These are phyloP conservation scores for Tolypocladium guangdongense DNA, from an alignment of 2,329 filamentous ascomycete species.

Conservation along the genomic window DNA sequence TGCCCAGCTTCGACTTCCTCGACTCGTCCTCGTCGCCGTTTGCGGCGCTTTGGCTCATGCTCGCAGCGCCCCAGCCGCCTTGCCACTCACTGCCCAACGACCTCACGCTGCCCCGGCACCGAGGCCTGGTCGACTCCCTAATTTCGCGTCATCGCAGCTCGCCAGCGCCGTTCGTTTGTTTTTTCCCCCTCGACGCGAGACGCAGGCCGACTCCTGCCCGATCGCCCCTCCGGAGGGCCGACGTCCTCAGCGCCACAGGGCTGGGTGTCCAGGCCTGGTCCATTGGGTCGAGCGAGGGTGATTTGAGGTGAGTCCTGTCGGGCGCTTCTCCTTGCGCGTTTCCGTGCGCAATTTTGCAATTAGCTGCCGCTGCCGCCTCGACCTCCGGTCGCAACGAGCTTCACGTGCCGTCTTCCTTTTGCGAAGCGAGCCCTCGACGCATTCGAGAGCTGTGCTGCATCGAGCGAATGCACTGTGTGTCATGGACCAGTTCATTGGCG, in stretches of 20 bases:
- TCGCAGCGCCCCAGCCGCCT: conserved; percentile 1
- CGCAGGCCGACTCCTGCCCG: neutral
- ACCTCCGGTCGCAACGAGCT: neutral
- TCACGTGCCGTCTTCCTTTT: neutral
- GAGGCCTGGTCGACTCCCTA: conserved; percentile 2
- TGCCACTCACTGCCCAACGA: conserved; percentile 1
- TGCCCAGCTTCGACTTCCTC: conserved; percentile 3
- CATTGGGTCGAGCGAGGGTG: conserved; percentile 10
- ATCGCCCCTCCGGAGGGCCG: conserved; percentile 14
- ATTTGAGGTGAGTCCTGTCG: conserved; percentile 14
- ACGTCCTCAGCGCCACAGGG: conserved; percentile 14
- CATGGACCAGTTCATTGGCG: neutral
- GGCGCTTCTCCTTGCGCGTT: neutral
- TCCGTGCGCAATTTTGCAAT: neutral
- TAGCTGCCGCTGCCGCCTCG: neutral
- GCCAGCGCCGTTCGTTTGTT: neutral
- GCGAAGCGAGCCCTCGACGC: neutral
- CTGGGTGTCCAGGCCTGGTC: conserved; percentile 12
- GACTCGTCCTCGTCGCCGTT: neutral
- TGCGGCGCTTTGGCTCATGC: conserved; percentile 5
- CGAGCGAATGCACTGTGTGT: neutral
- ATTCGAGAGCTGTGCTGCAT: neutral
- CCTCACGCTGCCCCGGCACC: neutral
- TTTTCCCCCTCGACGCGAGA: neutral
- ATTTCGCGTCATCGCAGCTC: conserved; percentile 5